These are phyloP conservation scores for Myriosclerotinia duriaeana DNA, from an alignment of 2,329 filamentous ascomycete species.

Conservation along the genomic window DNA sequence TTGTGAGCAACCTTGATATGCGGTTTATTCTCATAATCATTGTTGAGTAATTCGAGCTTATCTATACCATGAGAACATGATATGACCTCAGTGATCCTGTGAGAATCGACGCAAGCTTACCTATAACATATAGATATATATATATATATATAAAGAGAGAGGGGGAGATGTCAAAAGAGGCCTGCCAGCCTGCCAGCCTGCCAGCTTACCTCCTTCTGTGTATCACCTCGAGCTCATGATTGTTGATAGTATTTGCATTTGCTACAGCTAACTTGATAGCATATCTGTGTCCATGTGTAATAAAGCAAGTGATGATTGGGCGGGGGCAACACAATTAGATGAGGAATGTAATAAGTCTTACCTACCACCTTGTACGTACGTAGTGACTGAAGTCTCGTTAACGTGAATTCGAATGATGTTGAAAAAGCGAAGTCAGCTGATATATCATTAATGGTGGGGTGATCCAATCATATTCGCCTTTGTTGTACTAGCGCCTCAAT, in stretches of 20 bases:
- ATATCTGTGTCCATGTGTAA: not conserved
- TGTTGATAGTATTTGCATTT: not conserved
- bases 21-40: not conserved
- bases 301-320: not conserved
- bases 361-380: too few species aligned
- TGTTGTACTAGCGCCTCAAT: not conserved
- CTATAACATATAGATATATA: not conserved
- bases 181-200: too few species aligned
- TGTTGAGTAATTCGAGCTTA: not conserved
- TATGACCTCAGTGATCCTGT: not conserved
- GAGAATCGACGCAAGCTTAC: not conserved
- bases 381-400: too few species aligned
- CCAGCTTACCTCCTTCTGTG: not conserved
- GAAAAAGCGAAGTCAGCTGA: slow-evolving; percentile 15
- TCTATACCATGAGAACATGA: not conserved
- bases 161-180: too few species aligned
- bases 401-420: not conserved
- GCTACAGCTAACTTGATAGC: not conserved
- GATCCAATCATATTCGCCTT: not conserved
- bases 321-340: not conserved
- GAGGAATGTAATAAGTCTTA: not conserved
- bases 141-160: not conserved
- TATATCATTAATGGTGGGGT: not conserved
- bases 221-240: too few species aligned
- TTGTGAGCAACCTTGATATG: not conserved